These are phyloP conservation scores for Caloboletus inedulis DNA, from an alignment of 1,284 basidiomycete genomes.

Conservation along the genomic window DNA sequence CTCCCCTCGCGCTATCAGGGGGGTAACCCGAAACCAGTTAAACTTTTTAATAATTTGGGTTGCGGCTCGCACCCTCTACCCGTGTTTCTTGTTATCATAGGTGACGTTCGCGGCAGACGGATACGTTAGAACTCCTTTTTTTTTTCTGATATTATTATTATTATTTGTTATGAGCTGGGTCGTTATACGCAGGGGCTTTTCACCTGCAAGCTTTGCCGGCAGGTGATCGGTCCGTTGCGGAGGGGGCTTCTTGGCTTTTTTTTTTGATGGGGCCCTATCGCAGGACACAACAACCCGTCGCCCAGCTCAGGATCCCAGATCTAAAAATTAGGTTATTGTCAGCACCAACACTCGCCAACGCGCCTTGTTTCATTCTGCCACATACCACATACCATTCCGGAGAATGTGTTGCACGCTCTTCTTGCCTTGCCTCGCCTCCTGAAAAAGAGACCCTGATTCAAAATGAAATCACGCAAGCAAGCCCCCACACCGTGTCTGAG, in stretches of 20 bases:
- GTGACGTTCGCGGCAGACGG: constrained; percentile 1
- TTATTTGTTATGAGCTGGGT: not conserved
- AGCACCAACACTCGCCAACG: not conserved
- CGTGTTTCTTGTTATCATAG: constrained; percentile 8
- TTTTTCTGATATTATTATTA: not conserved
- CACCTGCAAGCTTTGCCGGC: not conserved
- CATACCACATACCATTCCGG: constrained; percentile 17
- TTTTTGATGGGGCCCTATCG: not conserved
- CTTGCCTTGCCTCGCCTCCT: not conserved
- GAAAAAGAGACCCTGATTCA: constrained; percentile 1
- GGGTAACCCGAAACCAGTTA: constrained; percentile 13
- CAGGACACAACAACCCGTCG: constrained; percentile 5
- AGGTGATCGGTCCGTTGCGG: not conserved
- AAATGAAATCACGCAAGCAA: constrained; percentile 6
- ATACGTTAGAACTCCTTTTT: not conserved
- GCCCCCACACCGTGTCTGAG: not conserved
- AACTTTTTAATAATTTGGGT: constrained; percentile 28
- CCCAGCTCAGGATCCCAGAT: constrained; percentile 7
- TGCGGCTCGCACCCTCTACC: constrained; percentile 14
- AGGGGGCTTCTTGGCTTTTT: not conserved
- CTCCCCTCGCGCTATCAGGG: not conserved
- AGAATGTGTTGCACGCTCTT: not conserved
- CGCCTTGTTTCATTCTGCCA: constrained; percentile 4
- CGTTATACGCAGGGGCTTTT: not conserved
- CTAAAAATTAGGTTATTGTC: constrained; percentile 12